Conservation (phyloP, 169 alveolate genomes). For the Plasmodium relictum region DNA sequence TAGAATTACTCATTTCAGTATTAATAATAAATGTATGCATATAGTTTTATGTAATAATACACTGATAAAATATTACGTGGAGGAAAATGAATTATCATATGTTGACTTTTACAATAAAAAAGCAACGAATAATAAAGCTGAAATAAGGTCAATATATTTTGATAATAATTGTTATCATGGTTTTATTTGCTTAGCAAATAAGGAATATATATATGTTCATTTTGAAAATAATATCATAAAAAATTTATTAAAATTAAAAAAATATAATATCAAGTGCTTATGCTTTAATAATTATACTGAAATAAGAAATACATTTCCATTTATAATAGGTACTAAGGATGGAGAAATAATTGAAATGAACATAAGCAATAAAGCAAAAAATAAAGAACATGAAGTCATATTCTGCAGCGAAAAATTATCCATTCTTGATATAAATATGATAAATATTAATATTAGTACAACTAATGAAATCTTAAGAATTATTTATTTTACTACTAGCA, state of each 20-base stretch:
- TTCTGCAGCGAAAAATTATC: slow-evolving; percentile 28
- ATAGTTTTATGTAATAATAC: slow-evolving; percentile 65
- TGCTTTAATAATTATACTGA: slow-evolving; percentile 56
- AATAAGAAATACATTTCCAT: slow-evolving; percentile 27
- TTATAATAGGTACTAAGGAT: slow-evolving; percentile 57
- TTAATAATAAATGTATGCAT: slow-evolving; percentile 72
- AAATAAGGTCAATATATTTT: slow-evolving; percentile 73
- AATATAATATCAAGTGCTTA: slow-evolving; percentile 56
- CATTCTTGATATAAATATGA: slow-evolving; percentile 61
- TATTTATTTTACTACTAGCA: slow-evolving; percentile 66
- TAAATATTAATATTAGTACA: slow-evolving; percentile 8
- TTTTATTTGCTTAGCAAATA: slow-evolving; percentile 75
- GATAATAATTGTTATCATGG: slow-evolving; percentile 77
- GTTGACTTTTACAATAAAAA: slow-evolving; percentile 71
- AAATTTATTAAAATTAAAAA: slow-evolving; percentile 58
- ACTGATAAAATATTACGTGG: slow-evolving; percentile 58
- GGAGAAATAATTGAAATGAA: slow-evolving; percentile 72
- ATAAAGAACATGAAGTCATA: slow-evolving; percentile 45
- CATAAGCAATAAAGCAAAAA: slow-evolving; percentile 61
- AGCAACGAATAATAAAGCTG: slow-evolving; percentile 65
- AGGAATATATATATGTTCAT: slow-evolving; percentile 72
- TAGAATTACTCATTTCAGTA: slow-evolving; percentile 74
- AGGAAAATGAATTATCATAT: slow-evolving; percentile 63
- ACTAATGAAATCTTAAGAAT: slow-evolving; percentile 35
- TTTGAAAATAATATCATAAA: slow-evolving; percentile 68